Evolutionary conservation across 495 filamentous ascomycete species (phyloP).

Genomic region (Thozetella sp.): DNA sequence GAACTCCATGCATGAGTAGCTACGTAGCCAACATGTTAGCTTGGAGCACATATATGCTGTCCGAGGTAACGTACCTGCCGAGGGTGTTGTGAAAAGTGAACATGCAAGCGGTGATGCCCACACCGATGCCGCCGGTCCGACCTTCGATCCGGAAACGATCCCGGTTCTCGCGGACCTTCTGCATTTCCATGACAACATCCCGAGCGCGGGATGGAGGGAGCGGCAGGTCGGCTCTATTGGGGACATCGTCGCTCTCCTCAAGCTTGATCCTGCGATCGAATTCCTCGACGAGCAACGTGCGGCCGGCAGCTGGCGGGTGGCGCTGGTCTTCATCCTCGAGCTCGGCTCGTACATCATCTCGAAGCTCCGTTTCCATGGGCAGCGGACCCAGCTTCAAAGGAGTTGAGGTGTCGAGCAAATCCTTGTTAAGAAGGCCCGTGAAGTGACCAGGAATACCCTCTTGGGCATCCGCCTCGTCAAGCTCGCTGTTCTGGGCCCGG

Average conservation of each 20-base stretch:
- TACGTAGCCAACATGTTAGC: slow-evolving; percentile 31
- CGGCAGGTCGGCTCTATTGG: slow-evolving; percentile 75
- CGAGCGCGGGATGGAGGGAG: slow-evolving; percentile 82
- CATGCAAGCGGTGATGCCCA: slow-evolving; percentile 86
- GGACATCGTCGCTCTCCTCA: slow-evolving; percentile 84
- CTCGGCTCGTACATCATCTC: slow-evolving; percentile 80
- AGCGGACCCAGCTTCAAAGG: slow-evolving; percentile 76
- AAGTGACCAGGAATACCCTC: slow-evolving; percentile 94
- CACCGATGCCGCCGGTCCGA: slow-evolving; percentile 76
- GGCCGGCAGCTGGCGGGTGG: slow-evolving; percentile 66
- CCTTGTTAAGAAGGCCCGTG: slow-evolving; percentile 78
- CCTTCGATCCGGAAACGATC: slow-evolving; percentile 85
- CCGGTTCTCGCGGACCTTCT: slow-evolving; percentile 90
- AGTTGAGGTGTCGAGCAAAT: slow-evolving; percentile 57
- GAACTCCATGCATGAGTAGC: slow-evolving; percentile 89
- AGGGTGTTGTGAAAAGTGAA: slow-evolving; percentile 97
- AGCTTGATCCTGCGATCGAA: slow-evolving; percentile 85
- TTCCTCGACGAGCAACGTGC: slow-evolving; percentile 69
- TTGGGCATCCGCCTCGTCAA: slow-evolving; percentile 76
- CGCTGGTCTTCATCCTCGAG: slow-evolving; percentile 77
- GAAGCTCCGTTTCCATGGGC: slow-evolving; percentile 76
- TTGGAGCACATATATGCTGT: neutral
- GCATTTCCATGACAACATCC: slow-evolving; percentile 91
- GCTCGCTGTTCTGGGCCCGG: slow-evolving; percentile 45
- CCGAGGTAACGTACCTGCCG: slow-evolving; percentile 64